Evolutionary conservation across 805 yeast genomes (phyloP), one percentile per base, ranked within the genome.

Genomic region (Cyberlindnera mycetangii): DNA sequence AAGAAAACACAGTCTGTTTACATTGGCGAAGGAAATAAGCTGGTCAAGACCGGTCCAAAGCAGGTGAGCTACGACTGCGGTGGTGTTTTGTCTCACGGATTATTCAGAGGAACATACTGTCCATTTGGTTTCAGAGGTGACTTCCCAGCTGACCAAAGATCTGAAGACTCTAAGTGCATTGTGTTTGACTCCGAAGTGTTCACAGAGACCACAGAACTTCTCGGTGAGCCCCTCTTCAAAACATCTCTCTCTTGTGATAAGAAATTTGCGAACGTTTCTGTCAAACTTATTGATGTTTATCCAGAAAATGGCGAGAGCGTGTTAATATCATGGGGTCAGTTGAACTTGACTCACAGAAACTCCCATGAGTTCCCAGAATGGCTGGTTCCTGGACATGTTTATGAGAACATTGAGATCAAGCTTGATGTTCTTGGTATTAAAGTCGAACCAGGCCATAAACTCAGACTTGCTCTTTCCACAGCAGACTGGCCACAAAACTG

Each of bases 401-500:
- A 71, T 45, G 62, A 66, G 17, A 62, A 66, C 14, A 57, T 71
- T 25, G 42, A 50, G 11, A 46, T 72, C 37, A 60, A 62, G 27
- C 50, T 72, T 15, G 76, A 72, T 52, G 72, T 70, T 7, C 44
- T 70, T 12, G 76, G 76, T 32, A 55, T 66, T 39, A 63, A 63
- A 28, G 45, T 64, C 11, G 55, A 46, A 9, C 57, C 58, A 37
- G 74, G 73, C 9, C 75, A 72, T 48, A 62, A 53, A 35, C 44
- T 72, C 18, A 60, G 70, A 49, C 52, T 72, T 11, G 70, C 73
- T 0, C 59, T 72, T 35, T 70, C 75, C 7, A 62, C 76, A 1
- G 62, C 71, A 27, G 76, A 72, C 48, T 72, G 77, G 76, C 76
- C 76, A 10, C 73, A 69, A 43, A 62, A 63, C 27, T 72, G 76